phyloP scores from a whole-genome alignment of 169 alveolate species.

The Eimeria brunetti region DNA sequence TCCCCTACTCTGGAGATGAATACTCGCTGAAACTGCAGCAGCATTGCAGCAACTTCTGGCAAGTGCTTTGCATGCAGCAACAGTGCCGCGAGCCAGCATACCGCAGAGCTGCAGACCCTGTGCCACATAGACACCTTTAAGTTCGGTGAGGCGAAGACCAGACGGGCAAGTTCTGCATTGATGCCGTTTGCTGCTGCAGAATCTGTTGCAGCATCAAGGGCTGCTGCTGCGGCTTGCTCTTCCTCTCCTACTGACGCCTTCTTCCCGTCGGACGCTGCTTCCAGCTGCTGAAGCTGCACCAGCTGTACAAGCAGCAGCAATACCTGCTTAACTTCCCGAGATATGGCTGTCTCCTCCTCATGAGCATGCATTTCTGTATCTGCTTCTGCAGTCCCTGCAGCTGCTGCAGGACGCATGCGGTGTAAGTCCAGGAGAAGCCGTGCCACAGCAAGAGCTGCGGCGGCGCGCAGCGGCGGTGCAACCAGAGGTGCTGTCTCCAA shows the following conservation, averaged over 20 bases:
- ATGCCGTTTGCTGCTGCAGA: conserved; percentile 31
- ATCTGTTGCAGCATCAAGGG: conserved; percentile 43
- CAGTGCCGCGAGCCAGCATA: conserved; percentile 64
- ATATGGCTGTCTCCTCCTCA: conserved; percentile 14
- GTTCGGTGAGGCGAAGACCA: conserved; percentile 18
- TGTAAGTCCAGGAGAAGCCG: conserved; percentile 63
- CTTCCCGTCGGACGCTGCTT: conserved; percentile 35
- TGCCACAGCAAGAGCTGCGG: conserved; percentile 66
- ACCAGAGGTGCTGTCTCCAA: conserved; percentile 52
- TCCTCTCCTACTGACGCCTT: conserved; percentile 60
- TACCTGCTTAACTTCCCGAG: conserved; percentile 42
- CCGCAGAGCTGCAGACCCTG: conserved; percentile 48
- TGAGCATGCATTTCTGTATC: background rate
- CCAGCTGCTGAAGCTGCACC: conserved; percentile 61
- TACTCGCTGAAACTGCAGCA: conserved; percentile 51
- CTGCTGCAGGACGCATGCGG: conserved; percentile 53
- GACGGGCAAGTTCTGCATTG: conserved; percentile 8
- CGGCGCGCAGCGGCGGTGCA: conserved; percentile 60
- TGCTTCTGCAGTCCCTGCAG: background rate
- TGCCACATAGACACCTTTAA: conserved; percentile 49
- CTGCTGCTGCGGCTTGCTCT: conserved; percentile 65
- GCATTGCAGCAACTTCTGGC: conserved; percentile 65
- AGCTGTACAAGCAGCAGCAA: conserved; percentile 46
- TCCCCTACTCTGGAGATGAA: conserved; percentile 57
- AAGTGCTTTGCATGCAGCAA: conserved; percentile 66